These are phyloP conservation scores for Fraxinus nigra DNA, from an alignment of 305 asterid genomes.

Conservation along the genomic window DNA sequence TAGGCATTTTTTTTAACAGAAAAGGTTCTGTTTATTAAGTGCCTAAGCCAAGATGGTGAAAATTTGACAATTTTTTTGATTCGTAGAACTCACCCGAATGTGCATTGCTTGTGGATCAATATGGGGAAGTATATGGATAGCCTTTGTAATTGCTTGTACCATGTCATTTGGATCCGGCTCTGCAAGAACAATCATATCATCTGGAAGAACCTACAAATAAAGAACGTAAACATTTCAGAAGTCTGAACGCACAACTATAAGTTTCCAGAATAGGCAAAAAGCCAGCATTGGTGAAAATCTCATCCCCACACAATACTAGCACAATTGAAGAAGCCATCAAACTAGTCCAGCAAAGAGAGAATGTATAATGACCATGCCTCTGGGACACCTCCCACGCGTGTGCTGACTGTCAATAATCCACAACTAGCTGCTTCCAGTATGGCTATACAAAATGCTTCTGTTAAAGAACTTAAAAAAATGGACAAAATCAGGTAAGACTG, in stretches of 20 bases:
- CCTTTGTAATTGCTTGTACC: constrained; percentile 79
- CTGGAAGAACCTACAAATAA: constrained; percentile 76
- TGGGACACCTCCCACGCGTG: constrained; percentile 99
- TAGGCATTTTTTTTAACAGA: background rate
- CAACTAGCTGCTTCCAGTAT: constrained; percentile 98
- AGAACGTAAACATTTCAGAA: constrained; percentile 20
- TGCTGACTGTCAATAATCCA: constrained; percentile 95
- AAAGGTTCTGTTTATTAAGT: background rate
- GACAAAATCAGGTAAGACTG: constrained; percentile 23
- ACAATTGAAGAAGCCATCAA: constrained; percentile 24
- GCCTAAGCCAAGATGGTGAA: background rate
- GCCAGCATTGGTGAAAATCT: constrained; percentile 12
- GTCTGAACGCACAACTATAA: constrained; percentile 3
- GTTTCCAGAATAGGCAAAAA: constrained; percentile 9
- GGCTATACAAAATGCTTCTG: constrained; percentile 99
- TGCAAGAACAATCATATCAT: constrained; percentile 94
- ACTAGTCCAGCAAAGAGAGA: constrained; percentile 33
- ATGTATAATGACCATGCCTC: constrained; percentile 62
- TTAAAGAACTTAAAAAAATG: constrained; percentile 69
- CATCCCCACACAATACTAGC: constrained; percentile 25
- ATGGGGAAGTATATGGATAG: constrained; percentile 82
- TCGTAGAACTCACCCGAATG: constrained; percentile 58
- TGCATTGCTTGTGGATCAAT: constrained; percentile 94
- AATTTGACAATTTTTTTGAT: constrained; percentile 8
- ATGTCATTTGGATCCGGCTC: constrained; percentile 90